Conservation (phyloP, 2,329 filamentous ascomycete species). For the Trichoderma cornu-damae region DNA sequence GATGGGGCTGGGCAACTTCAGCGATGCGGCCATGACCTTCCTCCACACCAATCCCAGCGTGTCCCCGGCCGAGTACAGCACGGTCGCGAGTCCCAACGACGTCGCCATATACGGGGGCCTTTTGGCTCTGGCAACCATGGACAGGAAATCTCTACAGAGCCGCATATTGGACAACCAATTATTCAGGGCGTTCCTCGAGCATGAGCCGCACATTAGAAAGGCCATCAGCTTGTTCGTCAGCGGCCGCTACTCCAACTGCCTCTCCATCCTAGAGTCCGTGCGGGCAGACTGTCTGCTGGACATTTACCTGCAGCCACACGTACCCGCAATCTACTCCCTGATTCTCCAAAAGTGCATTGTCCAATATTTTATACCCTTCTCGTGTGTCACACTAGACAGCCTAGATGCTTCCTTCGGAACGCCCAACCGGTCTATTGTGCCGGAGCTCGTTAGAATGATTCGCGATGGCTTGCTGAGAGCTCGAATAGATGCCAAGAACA, state of each 20-base stretch:
- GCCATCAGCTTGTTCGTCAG: conserved; percentile 86
- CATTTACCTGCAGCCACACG: conserved; percentile 72
- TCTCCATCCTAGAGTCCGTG: conserved; percentile 76
- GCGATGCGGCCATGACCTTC: conserved; percentile 67
- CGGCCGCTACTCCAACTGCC: conserved; percentile 79
- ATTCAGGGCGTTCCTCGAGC: conserved; percentile 84
- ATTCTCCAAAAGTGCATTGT: conserved; percentile 90
- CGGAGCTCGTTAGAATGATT: conserved; percentile 77
- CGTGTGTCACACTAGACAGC: conserved; percentile 72
- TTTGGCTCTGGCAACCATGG: conserved; percentile 84
- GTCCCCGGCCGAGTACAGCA: conserved; percentile 54
- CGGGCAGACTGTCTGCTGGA: conserved; percentile 86
- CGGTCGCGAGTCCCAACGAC: conserved; percentile 77
- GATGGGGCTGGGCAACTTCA: conserved; percentile 43
- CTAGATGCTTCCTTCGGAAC: conserved; percentile 72
- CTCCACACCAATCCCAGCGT: conserved; percentile 53
- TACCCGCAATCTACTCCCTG: conserved; percentile 62
- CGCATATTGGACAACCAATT: conserved; percentile 71
- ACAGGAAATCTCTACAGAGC: conserved; percentile 66
- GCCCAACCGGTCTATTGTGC: conserved; percentile 58
- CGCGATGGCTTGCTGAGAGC: conserved; percentile 65
- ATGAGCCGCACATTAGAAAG: conserved; percentile 89
- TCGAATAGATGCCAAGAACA: conserved; percentile 77
- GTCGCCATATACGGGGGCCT: conserved; percentile 88
- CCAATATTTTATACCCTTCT: conserved; percentile 89